Conservation (phyloP, 1,284 basidiomycete species). For the Meira nashicola region DNA sequence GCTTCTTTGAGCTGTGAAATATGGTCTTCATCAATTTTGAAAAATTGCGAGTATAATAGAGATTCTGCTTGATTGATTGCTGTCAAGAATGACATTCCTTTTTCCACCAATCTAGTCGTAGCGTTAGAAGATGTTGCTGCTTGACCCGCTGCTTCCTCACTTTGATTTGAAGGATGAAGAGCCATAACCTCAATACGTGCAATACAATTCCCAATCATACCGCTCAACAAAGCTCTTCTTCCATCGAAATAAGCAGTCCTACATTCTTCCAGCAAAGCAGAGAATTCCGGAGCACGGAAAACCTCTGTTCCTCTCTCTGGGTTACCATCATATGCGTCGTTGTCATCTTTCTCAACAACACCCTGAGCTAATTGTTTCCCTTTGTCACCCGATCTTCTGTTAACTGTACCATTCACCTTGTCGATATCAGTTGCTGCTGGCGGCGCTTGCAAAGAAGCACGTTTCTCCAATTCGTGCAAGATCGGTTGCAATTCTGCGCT, state of each 20-base stretch:
- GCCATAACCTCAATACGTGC: slow-evolving; percentile 19
- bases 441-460: slow-evolving; percentile 7
- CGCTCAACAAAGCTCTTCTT: slow-evolving; percentile 22
- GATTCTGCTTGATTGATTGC: slow-evolving; percentile 9
- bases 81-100: slow-evolving; percentile 3
- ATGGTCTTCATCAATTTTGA: background rate
- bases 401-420: slow-evolving; percentile 15
- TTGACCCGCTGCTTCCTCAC: background rate
- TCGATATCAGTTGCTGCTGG: slow-evolving; percentile 5
- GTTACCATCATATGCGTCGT: background rate
- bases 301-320: slow-evolving; percentile 1
- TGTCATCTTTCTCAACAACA: background rate
- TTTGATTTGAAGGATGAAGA: background rate
- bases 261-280: slow-evolving; percentile 32
- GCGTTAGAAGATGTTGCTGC: background rate
- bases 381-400: background rate
- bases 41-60: background rate
- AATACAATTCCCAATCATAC: slow-evolving; percentile 19
- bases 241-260: slow-evolving; percentile 28
- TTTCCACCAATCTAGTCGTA: background rate
- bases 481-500: slow-evolving; percentile 6
- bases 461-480: slow-evolving; percentile 17
- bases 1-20: too few species aligned
- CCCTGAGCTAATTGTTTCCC: background rate
- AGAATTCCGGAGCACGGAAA: slow-evolving; percentile 29